Conservation (phyloP, 1,284 basidiomycete genomes). For the Hymenochaete sp. region DNA sequence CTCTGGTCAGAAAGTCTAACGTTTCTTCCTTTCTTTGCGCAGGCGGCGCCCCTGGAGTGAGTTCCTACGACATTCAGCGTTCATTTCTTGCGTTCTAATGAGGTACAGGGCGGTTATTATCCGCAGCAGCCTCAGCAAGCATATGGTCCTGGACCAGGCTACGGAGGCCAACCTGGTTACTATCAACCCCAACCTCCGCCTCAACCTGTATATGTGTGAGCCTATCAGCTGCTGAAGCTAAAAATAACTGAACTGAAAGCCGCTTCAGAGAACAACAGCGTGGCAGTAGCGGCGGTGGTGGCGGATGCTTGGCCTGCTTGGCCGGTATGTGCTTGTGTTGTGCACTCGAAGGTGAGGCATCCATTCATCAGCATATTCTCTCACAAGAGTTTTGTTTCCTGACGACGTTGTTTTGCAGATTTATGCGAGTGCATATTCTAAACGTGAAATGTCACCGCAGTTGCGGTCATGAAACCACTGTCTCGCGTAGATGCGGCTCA, state of each 20-base stretch:
- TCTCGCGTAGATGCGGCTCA: too few species aligned
- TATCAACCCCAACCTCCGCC: conserved; percentile 64
- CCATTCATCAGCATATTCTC: not conserved
- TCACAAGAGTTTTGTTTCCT: too few species aligned
- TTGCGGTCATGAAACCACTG: too few species aligned
- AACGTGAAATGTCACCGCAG: too few species aligned
- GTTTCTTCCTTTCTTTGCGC: not conserved
- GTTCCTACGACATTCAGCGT: conserved; percentile 1
- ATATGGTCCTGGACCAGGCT: conserved; percentile 32
- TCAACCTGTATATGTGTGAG: conserved; percentile 70
- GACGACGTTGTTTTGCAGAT: conserved; percentile 39
- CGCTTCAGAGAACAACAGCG: conserved; percentile 46
- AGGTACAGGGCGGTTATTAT: conserved; percentile 44
- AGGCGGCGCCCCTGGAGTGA: conserved; percentile 14
- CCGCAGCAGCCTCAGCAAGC: conserved; percentile 68
- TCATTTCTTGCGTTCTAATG: not conserved
- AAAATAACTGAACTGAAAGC: conserved; percentile 7
- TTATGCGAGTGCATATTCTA: conserved; percentile 66
- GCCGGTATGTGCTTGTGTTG: conserved; percentile 68
- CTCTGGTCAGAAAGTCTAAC: not conserved
- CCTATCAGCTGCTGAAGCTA: not conserved
- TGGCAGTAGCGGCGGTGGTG: conserved; percentile 33
- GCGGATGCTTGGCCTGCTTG: conserved; percentile 60
- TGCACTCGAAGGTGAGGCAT: conserved; percentile 61
- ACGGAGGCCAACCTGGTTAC: conserved; percentile 12